A percentile compares a stretch with the other conserved stretches of the same genome.
Conservation (phyloP, 2,329 filamentous ascomycete genomes). For the Chaetothyriales sp. region DNA sequence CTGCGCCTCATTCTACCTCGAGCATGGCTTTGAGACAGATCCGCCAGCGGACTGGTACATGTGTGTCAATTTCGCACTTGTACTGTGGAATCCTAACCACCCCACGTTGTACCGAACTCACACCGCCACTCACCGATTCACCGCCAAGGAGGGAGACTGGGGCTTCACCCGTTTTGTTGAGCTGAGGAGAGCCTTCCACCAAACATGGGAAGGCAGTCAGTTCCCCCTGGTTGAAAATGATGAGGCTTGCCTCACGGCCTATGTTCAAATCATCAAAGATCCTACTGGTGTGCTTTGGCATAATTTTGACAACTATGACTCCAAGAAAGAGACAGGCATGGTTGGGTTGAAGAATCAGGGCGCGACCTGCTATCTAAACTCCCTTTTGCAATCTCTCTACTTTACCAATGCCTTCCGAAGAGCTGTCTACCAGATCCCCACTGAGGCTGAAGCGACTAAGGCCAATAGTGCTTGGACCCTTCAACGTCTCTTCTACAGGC, state of each 20-base stretch:
- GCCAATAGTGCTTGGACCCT: conserved; percentile 85
- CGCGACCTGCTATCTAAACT: conserved; percentile 79
- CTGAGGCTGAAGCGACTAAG: conserved; percentile 63
- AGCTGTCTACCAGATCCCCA: conserved; percentile 96
- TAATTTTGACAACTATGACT: conserved; percentile 56
- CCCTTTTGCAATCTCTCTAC: conserved; percentile 67
- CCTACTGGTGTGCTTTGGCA: conserved; percentile 36
- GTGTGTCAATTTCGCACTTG: conserved; percentile 87
- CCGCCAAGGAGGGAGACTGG: conserved; percentile 92
- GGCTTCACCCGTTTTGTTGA: conserved; percentile 96
- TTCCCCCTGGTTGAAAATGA: conserved; percentile 40
- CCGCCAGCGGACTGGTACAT: conserved; percentile 90
- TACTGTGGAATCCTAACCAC: conserved; percentile 86
- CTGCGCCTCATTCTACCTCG: conserved; percentile 78
- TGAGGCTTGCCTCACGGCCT: conserved; percentile 32
- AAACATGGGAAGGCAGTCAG: conserved; percentile 53
- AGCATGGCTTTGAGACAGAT: conserved; percentile 69
- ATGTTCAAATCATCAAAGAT: conserved; percentile 35
- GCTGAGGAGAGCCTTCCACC: conserved; percentile 66
- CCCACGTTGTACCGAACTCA: conserved; percentile 66
- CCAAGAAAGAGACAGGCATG: conserved; percentile 97
- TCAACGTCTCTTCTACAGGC: conserved; percentile 83
- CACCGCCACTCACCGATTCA: conserved; percentile 87
- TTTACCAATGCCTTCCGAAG: conserved; percentile 90
- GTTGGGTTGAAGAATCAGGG: conserved; percentile 95